Base-by-base conservation (phyloP, 441 rosid genomes). In the Omphalea diandra region DNA sequence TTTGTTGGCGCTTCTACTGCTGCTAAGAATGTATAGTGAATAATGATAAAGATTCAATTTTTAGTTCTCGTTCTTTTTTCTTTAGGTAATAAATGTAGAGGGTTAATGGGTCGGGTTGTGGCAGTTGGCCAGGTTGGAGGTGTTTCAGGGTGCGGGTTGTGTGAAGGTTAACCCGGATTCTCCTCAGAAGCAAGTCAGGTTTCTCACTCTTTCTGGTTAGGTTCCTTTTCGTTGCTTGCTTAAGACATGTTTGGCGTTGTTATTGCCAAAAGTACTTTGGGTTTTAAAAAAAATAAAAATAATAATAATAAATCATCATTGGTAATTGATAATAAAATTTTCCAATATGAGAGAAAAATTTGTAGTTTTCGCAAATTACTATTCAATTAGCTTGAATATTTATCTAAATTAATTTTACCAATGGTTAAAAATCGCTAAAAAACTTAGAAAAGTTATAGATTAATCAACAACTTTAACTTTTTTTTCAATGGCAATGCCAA, bases 131-230 rank as follows among this genome's bases (percentile, higher is more conserved):
- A 76, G 74, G 65, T 54, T 83, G 78, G 79, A 82, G 29, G 83
- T 36, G 69, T 88, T 83, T 77, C 70, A 27, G 50, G 61, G 60
- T 38, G 87, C 90, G 3, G 55, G 70, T 32, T 88, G 83, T 57
- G 93, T 88, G 78, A 86, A 88, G 82, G 87, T 88, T 26, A 84
- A 86, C 62, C 93, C 90, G 17, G 90, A 88, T 77, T 84, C 90
- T 56, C 93, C 90, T n/a, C 90, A 88, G 72, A 88, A 88, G 85
- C 87, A 83, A 84, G 87, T 86, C 79, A 83, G 90, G 75, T 79
- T 86, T 73, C 79, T 83, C 69, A 83, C 87, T 12, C 88, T 88
- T 32, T 75, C 81, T 72, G 90, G 93, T 88, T 65, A 86, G 88
- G 76, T 63, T 12, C 58, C 20, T 58, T 18, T 35, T 20, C n/a